Percentiles rank a stretch among this genome's conserved stretches.
Evolutionary conservation across 495 filamentous ascomycete genomes (phyloP).

Genomic region (Trichoderma gamsii): DNA sequence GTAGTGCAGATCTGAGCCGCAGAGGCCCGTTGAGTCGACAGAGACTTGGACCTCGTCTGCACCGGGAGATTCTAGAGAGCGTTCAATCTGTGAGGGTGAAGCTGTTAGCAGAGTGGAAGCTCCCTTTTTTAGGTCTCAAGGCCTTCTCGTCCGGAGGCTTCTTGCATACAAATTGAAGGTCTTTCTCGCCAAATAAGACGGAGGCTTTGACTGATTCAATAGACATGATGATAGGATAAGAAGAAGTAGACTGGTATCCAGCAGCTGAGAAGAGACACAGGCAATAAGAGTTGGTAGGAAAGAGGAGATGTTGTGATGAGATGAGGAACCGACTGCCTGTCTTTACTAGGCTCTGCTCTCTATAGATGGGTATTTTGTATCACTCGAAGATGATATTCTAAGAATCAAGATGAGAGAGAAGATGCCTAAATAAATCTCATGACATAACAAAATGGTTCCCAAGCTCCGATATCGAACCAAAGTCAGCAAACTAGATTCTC

Average conservation of each 20-base stretch:
- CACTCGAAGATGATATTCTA: not conserved
- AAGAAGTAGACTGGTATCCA: too few species aligned
- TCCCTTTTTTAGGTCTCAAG: too few species aligned
- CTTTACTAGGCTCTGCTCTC: too few species aligned
- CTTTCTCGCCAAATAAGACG: constrained; percentile 62
- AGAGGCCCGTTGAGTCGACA: constrained; percentile 56
- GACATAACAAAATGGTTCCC: not conserved
- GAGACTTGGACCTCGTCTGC: constrained; percentile 52
- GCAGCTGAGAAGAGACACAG: too few species aligned
- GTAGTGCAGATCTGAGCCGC: constrained; percentile 66
- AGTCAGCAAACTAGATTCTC: not conserved
- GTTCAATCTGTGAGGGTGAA: constrained; percentile 37
- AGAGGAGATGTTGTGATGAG: too few species aligned
- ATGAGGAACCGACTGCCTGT: too few species aligned
- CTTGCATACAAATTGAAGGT: constrained; percentile 55
- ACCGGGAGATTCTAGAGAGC: constrained; percentile 35
- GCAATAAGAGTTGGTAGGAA: too few species aligned
- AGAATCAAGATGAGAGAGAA: not conserved
- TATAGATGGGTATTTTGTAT: not conserved
- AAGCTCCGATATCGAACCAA: constrained; percentile 7
- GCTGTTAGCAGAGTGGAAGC: not conserved
- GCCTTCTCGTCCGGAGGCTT: too few species aligned
- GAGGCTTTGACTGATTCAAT: constrained; percentile 48
- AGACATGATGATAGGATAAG: not conserved
- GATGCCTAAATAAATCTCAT: not conserved